These are phyloP conservation scores for Elongisporangium anandrum DNA, from an alignment of 352 stramenopile genomes.

Conservation along the genomic window DNA sequence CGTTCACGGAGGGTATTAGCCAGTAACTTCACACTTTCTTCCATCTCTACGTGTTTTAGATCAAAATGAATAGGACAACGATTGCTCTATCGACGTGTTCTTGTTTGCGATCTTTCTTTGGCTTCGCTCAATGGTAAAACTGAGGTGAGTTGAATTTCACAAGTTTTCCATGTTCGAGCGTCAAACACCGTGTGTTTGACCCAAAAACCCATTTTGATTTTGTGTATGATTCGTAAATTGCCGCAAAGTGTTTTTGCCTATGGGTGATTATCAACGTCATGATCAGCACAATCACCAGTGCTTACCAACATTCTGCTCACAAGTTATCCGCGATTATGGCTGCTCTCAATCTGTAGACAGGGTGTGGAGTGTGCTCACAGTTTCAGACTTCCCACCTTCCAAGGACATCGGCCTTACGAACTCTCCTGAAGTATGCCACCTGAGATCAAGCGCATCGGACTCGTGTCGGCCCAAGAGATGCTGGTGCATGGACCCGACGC, in stretches of 20 bases:
- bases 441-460: not conserved
- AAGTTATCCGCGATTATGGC: not conserved
- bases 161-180: too few species aligned
- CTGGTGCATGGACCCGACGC: constrained; percentile 3
- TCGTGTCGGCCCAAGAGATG: constrained; percentile 7
- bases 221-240: too few species aligned
- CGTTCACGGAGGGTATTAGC: constrained; percentile 28
- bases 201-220: not conserved
- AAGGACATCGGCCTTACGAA: not conserved
- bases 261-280: not conserved
- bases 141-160: too few species aligned
- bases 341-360: too few species aligned
- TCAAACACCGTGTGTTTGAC: too few species aligned
- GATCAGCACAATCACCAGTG: not conserved
- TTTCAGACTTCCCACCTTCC: not conserved
- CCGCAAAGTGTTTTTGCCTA: too few species aligned
- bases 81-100: not conserved
- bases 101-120: too few species aligned
- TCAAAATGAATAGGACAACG: not conserved
- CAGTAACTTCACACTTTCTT: constrained; percentile 19
- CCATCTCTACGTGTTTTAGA: not conserved
- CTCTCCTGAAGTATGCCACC: not conserved
- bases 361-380: too few species aligned
- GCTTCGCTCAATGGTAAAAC: too few species aligned
- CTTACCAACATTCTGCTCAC: not conserved